Evolutionary conservation across 2,329 filamentous ascomycete genomes (phyloP), one percentile per base, ranked within the genome.

Genomic region (Aspergillus quadricinctus): DNA sequence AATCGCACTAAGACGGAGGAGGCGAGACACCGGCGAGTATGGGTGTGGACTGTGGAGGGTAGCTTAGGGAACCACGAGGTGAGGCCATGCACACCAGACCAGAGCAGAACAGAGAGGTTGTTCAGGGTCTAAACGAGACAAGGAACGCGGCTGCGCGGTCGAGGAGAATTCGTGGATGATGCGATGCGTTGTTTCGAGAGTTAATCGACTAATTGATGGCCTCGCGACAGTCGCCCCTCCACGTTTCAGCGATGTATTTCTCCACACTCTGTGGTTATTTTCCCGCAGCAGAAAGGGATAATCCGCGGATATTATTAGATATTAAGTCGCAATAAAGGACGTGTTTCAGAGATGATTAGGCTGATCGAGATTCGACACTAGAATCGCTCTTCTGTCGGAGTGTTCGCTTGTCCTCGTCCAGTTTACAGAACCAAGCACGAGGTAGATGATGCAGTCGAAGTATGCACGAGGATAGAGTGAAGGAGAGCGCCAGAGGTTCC

Each of bases 291-390:
- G 21, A 6, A 27, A 19, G 1, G 21, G n/a, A 9, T 9, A 46
- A 46, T 46, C 4, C 43, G 27, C 11, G 11, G 23, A 23, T 46
- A 46, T 27, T 29, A 56, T 53, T 37, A 40, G 51, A 50, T 52
- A 45, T 37, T 37, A 17, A 37, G 14, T 37, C 31, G 53, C 45
- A 29, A 49, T 29, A 29, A 41, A 43, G 57, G 28, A 7, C 31
- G 19, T 54, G 57, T 64, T 62, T 64, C 61, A 59, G 54, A 17
- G 43, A 41, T 52, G 48, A 61, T 56, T 59, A 58, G 50, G 40
- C 48, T 53, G 50, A 55, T 43, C 31, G 41, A 52, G 58, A 56
- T 52, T 54, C 54, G 53, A 55, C 49, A 48, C 48, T 54, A 52
- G 28, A 40, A 40, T 49, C 21, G 19, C 17, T 23, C 43, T 59